These are phyloP conservation scores for Leucogyrophana mollusca DNA, from an alignment of 768 basidiomycete species.

Conservation along the genomic window DNA sequence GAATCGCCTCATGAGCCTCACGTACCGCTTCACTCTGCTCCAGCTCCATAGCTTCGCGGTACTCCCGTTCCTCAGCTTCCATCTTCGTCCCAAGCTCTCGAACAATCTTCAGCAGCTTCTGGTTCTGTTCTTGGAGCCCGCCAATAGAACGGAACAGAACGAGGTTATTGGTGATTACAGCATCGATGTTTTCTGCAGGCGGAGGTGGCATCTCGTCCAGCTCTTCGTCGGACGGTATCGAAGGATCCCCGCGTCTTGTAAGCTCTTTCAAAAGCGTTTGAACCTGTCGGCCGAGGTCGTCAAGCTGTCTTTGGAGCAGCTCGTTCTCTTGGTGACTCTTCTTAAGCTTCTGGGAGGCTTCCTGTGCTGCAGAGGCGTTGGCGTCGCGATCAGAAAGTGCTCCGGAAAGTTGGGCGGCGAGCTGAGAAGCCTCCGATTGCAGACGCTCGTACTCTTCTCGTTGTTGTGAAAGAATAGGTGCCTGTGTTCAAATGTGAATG, in stretches of 20 bases:
- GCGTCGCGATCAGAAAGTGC: conserved; percentile 76
- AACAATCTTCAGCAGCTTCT: conserved; percentile 80
- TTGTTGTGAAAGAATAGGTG: conserved; percentile 88
- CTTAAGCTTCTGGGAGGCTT: conserved; percentile 59
- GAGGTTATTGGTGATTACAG: conserved; percentile 84
- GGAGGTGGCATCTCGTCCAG: conserved; percentile 43
- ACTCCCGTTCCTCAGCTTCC: conserved; percentile 82
- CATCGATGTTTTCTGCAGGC: conserved; percentile 60
- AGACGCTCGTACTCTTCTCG: conserved; percentile 85
- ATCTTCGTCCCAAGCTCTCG: conserved; percentile 81
- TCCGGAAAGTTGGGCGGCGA: conserved; percentile 76
- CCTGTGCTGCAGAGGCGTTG: conserved; percentile 52
- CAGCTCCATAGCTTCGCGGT: conserved; percentile 63
- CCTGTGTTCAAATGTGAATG: conserved; percentile 44
- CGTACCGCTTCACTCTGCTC: conserved; percentile 79
- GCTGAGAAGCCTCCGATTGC: conserved; percentile 73
- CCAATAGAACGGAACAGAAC: conserved; percentile 82
- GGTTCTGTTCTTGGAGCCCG: conserved; percentile 87
- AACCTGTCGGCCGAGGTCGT: conserved; percentile 83
- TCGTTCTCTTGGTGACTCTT: conserved; percentile 61
- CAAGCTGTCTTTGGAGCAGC: conserved; percentile 71
- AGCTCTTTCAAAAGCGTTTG: conserved; percentile 77
- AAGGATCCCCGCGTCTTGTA: conserved; percentile 79
- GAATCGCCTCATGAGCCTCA: conserved; percentile 88
- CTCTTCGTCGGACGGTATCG: conserved; percentile 71